Percentiles rank a stretch among this genome's conserved stretches.
Evolutionary conservation across 2,329 filamentous ascomycete genomes (phyloP).

Genomic region (Elsinoe batatas): DNA sequence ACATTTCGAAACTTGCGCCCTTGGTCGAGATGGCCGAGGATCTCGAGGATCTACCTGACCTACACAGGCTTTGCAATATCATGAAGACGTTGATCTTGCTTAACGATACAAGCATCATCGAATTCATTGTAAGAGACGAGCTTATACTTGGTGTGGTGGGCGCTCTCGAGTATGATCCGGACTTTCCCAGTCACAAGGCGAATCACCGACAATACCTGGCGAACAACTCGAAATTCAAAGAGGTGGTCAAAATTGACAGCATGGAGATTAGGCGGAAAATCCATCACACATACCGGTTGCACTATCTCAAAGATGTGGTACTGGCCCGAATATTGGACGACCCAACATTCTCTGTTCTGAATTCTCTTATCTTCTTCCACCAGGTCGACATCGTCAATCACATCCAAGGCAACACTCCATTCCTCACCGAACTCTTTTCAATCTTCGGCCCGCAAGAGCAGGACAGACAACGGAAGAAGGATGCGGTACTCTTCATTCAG

Average conservation of each 20-base stretch:
- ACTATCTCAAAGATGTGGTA: constrained; percentile 98
- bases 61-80: constrained; percentile 91
- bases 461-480: constrained; percentile 69
- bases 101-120: constrained; percentile 86
- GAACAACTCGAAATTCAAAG: constrained; percentile 83
- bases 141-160: constrained; percentile 87
- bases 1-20: constrained; percentile 77
- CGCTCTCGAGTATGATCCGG: constrained; percentile 92
- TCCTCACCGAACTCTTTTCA: constrained; percentile 75
- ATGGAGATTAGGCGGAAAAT: constrained; percentile 77
- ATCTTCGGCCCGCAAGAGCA: constrained; percentile 62
- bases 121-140: constrained; percentile 82
- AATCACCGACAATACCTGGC: constrained; percentile 91
- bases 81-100: constrained; percentile 93
- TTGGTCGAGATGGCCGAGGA: constrained; percentile 84
- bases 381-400: constrained; percentile 97
- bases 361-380: constrained; percentile 97
- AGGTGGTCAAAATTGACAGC: constrained; percentile 88
- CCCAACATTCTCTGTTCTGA: constrained; percentile 93
- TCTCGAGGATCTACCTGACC: constrained; percentile 72
- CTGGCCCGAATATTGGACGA: constrained; percentile 93
- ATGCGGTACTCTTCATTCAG: constrained; percentile 91
- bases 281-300: constrained; percentile 87
- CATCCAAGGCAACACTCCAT: constrained; percentile 69
- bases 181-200: constrained; percentile 94